Conservation (phyloP, 2,329 filamentous ascomycete genomes). For the Cladophialophora psammophila region DNA sequence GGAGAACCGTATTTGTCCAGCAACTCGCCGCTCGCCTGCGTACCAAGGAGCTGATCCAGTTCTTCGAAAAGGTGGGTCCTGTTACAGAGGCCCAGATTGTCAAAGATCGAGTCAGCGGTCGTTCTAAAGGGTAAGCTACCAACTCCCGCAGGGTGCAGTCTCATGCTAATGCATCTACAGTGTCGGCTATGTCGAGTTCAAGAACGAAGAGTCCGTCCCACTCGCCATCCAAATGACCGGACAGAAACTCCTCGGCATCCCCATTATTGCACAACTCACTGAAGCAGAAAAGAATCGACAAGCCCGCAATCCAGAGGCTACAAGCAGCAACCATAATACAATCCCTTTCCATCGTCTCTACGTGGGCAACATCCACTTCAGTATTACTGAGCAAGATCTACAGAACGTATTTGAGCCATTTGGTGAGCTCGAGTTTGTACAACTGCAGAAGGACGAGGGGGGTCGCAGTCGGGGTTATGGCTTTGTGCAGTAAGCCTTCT, state of each 20-base stretch:
- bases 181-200: constrained; percentile 99
- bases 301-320: constrained; percentile 79
- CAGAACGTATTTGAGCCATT: constrained; percentile 98
- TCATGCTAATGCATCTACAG: constrained; percentile 61
- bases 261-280: constrained; percentile 96
- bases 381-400: constrained; percentile 94
- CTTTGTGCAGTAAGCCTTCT: constrained; percentile 87
- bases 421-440: constrained; percentile 95
- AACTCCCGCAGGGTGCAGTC: constrained; percentile 13
- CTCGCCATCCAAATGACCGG: constrained; percentile 97
- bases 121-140: constrained; percentile 86
- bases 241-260: constrained; percentile 97
- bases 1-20: constrained; percentile 96
- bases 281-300: constrained; percentile 99
- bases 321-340: constrained; percentile 74
- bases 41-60: constrained; percentile 89
- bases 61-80: constrained; percentile 93
- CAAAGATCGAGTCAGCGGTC: constrained; percentile 93
- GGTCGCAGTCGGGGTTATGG: constrained; percentile 93
- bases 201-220: constrained; percentile 89
- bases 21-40: constrained; percentile 93
- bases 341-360: constrained; percentile 98
- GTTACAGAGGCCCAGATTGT: constrained; percentile 99
- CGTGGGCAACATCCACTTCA: constrained; percentile 99
- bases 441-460: constrained; percentile 94